phyloP scores from a whole-genome alignment of 768 basidiomycete species.

The Wakefieldia striispora region DNA sequence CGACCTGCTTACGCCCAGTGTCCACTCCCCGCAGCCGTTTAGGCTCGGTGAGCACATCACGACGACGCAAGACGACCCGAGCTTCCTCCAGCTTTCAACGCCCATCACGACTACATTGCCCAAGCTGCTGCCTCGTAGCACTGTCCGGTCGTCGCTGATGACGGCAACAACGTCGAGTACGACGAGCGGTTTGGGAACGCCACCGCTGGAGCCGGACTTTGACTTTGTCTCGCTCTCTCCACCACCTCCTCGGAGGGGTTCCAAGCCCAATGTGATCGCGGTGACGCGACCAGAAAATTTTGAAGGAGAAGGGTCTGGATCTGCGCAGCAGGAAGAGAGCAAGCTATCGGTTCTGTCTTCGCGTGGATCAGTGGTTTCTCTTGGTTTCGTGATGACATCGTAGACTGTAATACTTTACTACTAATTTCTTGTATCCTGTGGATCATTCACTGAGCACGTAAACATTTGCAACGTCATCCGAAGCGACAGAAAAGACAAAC shows the following conservation, averaged over 20 bases:
- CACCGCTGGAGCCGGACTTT: slow-evolving; percentile 27
- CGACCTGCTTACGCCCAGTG: slow-evolving; percentile 29
- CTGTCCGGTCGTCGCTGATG: slow-evolving; percentile 23
- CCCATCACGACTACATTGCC: slow-evolving; percentile 37
- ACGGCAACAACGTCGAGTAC: slow-evolving; percentile 12
- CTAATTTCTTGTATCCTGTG: slow-evolving; percentile 17
- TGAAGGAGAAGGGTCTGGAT: slow-evolving; percentile 10
- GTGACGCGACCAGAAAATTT: slow-evolving; percentile 10
- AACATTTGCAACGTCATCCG: too few relatives aligned
- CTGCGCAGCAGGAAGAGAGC: slow-evolving; percentile 9
- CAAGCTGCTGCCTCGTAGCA: slow-evolving; percentile 17
- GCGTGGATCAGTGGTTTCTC: slow-evolving; percentile 52
- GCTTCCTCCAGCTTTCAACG: slow-evolving; percentile 57
- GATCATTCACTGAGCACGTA: not conserved
- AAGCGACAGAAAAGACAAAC: too few relatives aligned
- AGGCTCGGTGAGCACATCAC: slow-evolving; percentile 62
- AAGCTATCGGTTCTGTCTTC: slow-evolving; percentile 40
- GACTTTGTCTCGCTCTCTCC: slow-evolving; percentile 56
- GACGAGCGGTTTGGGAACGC: slow-evolving; percentile 2
- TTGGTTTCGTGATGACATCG: slow-evolving; percentile 47
- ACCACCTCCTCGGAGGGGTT: slow-evolving; percentile 64
- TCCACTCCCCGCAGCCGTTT: slow-evolving; percentile 11
- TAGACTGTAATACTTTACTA: slow-evolving; percentile 16
- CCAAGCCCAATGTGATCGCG: slow-evolving; percentile 41
- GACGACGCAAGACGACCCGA: slow-evolving; percentile 49